A percentile compares a stretch with the other conserved stretches of the same genome.
Evolutionary conservation across 352 stramenopile genomes (phyloP).

Genomic region (Globisporangium echinulatum): DNA sequence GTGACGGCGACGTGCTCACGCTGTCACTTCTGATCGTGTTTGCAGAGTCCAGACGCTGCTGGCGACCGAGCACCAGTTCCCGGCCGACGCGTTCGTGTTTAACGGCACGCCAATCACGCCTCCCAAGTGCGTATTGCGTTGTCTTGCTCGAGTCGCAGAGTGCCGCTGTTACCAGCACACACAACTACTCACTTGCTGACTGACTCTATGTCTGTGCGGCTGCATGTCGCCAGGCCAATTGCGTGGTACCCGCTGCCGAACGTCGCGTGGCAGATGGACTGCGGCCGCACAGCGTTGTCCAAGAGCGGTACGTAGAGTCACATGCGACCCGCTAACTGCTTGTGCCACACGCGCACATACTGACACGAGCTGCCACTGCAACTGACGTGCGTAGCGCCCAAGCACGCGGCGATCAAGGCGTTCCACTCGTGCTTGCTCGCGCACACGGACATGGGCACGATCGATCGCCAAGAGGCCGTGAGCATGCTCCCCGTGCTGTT

Average conservation of each 20-base stretch:
- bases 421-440: constrained; percentile 93
- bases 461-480: constrained; percentile 97
- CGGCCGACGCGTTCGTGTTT: constrained; percentile 41
- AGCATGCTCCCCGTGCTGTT: constrained; percentile 98
- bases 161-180: too few relatives aligned
- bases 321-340: neutral
- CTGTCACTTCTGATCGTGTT: neutral
- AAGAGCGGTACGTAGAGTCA: constrained; percentile 48
- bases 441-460: constrained; percentile 87
- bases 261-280: constrained; percentile 81
- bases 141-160: neutral
- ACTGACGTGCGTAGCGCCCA: constrained; percentile 35
- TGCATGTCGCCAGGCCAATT: constrained; percentile 30
- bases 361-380: too few relatives aligned
- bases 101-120: constrained; percentile 50
- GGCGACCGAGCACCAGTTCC: constrained; percentile 51
- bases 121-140: constrained; percentile 31
- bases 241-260: constrained; percentile 73
- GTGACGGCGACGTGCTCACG: neutral
- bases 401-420: constrained; percentile 68
- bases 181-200: neutral
- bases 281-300: constrained; percentile 71
- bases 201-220: neutral
- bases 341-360: neutral
- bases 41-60: constrained; percentile 44